Base-by-base conservation (phyloP, 192 early-diverging fungal genomes). In the Mortierella claussenii region DNA sequence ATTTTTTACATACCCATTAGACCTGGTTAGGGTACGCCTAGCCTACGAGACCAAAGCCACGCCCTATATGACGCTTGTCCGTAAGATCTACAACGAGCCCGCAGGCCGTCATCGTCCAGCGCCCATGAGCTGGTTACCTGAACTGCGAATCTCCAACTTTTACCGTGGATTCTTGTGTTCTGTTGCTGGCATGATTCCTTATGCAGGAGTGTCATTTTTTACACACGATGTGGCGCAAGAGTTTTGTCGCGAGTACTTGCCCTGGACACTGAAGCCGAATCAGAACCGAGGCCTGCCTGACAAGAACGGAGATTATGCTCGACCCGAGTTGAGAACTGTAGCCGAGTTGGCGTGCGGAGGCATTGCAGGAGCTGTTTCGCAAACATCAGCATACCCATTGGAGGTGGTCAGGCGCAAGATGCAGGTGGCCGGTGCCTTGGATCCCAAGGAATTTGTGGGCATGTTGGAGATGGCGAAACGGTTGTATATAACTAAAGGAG, bases 131-230 rank as follows among this genome's bases (percentile, higher is more conserved):
- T 70, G 75, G 75, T 6, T 65, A 5, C 59, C 68, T 31, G 50
- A 17, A 2, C 20, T 50, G 12, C 48, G 46, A 27, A 42, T 92
- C 8, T 56, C 83, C n/a, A 99, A 98, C 81, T 98, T 97, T 79
- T 99, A 97, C 79, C 86, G 96, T 20, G 97, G 97, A 44, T 95
- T 96, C 62, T 63, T 91, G n/a, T 90, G 95, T 21, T 89, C 96
- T 13, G 65, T 97, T 21, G 85, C 86, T 65, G 97, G 97, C 11
- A 99, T 99, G 85, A 86, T 98, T 20, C 97, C 97, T 4, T 99
- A 99, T 66, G 97, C 95, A 20, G 97, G 97, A 33, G 94, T 94
- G 1, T 95, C 94, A 12, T 99, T 99, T 79, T 88, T 91, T 67
- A 90, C 87, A n/a, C 93, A 99, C 79, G 91, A 96, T 74, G 80